Evolutionary conservation across 2,329 filamentous ascomycete species (phyloP).

Genomic region (Neobulgaria alba): DNA sequence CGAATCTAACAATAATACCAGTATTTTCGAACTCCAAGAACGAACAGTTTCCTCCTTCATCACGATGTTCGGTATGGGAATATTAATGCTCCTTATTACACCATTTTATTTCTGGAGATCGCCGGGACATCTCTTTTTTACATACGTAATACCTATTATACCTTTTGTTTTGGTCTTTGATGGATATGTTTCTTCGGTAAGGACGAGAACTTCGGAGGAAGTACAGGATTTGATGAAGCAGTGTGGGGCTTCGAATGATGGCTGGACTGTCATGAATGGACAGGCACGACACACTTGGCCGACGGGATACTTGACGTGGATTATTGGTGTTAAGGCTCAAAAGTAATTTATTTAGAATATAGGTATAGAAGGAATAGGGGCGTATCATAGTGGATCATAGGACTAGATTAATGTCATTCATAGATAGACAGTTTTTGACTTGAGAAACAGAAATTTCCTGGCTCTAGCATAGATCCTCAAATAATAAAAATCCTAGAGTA

Average conservation of each 20-base stretch:
- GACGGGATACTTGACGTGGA: conserved; percentile 37
- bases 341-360: too few relatives aligned
- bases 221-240: conserved; percentile 49
- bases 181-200: conserved; percentile 56
- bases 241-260: conserved; percentile 36
- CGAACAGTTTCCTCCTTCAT: conserved; percentile 47
- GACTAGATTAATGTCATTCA: too few relatives aligned
- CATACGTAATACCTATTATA: conserved; percentile 56
- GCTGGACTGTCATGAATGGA: conserved; percentile 35
- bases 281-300: conserved; percentile 39
- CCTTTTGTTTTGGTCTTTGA: conserved; percentile 62
- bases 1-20: conserved; percentile 14
- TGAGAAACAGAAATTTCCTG: too few relatives aligned
- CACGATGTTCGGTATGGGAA: conserved; percentile 42
- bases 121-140: conserved; percentile 46
- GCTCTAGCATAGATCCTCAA: too few relatives aligned
- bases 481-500: too few relatives aligned
- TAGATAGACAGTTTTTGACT: too few relatives aligned
- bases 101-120: conserved; percentile 39
- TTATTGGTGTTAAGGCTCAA: conserved; percentile 32
- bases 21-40: conserved; percentile 68
- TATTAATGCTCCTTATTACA: conserved; percentile 42
- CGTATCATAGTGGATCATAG: too few relatives aligned
- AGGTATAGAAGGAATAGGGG: too few relatives aligned
- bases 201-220: conserved; percentile 60